These are phyloP conservation scores for Volutella citrinella DNA, from an alignment of 2,329 filamentous ascomycete species.

Conservation along the genomic window DNA sequence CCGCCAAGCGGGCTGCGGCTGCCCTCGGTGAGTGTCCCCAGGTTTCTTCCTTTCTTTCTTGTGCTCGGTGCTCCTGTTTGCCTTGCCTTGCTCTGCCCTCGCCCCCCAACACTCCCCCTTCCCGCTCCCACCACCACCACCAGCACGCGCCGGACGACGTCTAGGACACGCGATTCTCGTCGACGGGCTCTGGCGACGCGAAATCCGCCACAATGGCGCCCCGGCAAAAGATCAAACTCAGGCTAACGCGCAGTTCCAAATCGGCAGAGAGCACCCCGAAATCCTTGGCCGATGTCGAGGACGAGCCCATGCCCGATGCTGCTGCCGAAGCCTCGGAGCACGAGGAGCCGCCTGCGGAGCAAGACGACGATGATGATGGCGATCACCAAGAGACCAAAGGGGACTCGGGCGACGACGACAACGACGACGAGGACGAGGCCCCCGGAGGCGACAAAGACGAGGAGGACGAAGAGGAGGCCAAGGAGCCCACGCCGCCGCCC, in stretches of 20 bases:
- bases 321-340: constrained; percentile 40
- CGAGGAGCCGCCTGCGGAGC: constrained; percentile 34
- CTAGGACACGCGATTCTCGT: too few species aligned
- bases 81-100: neutral
- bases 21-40: constrained; percentile 44
- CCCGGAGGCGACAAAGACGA: too few species aligned
- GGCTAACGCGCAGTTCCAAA: constrained; percentile 29
- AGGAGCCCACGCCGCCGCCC: constrained; percentile 54
- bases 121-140: too few species aligned
- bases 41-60: neutral
- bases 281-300: constrained; percentile 39
- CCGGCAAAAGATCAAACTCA: constrained; percentile 29
- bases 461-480: constrained; percentile 42
- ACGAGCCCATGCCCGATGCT: constrained; percentile 29
- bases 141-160: too few species aligned
- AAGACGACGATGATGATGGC: constrained; percentile 35
- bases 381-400: constrained; percentile 53
- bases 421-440: constrained; percentile 31
- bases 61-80: neutral
- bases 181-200: constrained; percentile 7
- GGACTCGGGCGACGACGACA: constrained; percentile 44
- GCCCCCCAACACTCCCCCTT: neutral
- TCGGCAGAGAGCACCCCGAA: constrained; percentile 40
- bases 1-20: constrained; percentile 51
- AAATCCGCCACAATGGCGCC: constrained; percentile 21